Evolutionary conservation across 345 rosid species (phyloP).

Genomic region (Trapa incisa): DNA sequence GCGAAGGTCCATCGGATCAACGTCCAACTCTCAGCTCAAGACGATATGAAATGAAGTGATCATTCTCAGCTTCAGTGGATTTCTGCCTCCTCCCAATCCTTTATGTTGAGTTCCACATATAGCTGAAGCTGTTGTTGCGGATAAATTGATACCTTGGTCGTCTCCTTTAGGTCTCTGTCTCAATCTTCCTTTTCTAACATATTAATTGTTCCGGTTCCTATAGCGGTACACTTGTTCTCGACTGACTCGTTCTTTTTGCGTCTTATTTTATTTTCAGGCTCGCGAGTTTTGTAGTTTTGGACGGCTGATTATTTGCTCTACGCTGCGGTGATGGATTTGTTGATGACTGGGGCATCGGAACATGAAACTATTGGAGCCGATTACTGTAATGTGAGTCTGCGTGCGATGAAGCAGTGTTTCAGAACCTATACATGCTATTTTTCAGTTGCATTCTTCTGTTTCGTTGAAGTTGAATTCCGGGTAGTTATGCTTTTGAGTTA

Average conservation of each 20-base stretch:
- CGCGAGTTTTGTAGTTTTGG: not conserved
- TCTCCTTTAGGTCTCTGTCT: constrained; percentile 1
- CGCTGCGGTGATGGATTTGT: constrained; percentile 59
- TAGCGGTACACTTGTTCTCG: not conserved
- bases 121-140: not conserved
- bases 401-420: not conserved
- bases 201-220: not conserved
- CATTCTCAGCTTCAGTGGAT: not conserved
- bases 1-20: not conserved
- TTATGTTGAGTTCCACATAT: not conserved
- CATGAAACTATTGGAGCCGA: constrained; percentile 46
- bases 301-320: not conserved
- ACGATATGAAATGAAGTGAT: not conserved
- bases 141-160: not conserved
- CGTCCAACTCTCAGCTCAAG: not conserved
- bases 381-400: constrained; percentile 35
- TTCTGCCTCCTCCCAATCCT: not conserved
- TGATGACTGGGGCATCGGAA: constrained; percentile 31
- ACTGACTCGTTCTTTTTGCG: not conserved
- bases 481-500: not conserved
- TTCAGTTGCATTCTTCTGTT: not conserved
- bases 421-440: not conserved
- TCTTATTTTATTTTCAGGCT: not conserved
- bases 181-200: not conserved
- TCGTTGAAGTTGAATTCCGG: not conserved